Conservation (phyloP, 1,139 yeast genomes). For the Suhomyces wounanorum region DNA sequence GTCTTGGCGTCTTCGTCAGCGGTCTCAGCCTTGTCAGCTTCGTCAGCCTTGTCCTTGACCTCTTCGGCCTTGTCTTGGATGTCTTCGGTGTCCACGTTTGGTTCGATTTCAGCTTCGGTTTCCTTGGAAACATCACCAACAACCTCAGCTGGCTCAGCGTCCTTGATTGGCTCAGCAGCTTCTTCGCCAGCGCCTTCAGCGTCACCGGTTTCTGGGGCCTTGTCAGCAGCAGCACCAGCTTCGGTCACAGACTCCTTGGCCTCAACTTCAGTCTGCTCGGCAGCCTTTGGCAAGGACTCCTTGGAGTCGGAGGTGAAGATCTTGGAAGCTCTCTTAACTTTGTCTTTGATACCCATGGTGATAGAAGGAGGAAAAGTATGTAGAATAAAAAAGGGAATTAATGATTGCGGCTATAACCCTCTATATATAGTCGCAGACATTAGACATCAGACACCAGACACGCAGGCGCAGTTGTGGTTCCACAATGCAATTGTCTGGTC, state of each 20-base stretch:
- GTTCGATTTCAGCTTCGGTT: slow-evolving; percentile 16
- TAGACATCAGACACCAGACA: background rate
- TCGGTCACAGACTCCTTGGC: slow-evolving; percentile 13
- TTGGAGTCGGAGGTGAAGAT: slow-evolving; percentile 38
- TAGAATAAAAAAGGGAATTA: background rate
- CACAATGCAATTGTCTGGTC: slow-evolving; percentile 4
- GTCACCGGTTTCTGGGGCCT: slow-evolving; percentile 10
- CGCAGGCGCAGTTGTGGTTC: slow-evolving; percentile 10
- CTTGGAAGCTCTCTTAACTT: slow-evolving; percentile 49
- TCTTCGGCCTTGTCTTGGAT: slow-evolving; percentile 13
- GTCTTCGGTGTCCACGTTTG: slow-evolving; percentile 12
- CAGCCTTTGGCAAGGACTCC: slow-evolving; percentile 24
- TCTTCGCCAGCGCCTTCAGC: slow-evolving; percentile 3
- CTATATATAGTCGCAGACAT: slow-evolving; percentile 5
- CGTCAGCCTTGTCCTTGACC: slow-evolving; percentile 12
- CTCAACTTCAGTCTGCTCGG: slow-evolving; percentile 16
- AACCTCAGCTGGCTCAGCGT: slow-evolving; percentile 10
- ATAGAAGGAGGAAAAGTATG: background rate
- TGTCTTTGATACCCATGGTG: slow-evolving; percentile 48
- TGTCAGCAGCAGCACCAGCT: slow-evolving; percentile 16
- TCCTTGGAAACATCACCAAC: slow-evolving; percentile 6
- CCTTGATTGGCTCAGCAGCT: slow-evolving; percentile 12
- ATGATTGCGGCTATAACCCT: slow-evolving; percentile 9
- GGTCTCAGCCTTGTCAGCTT: slow-evolving; percentile 1
- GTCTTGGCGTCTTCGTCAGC: slow-evolving; percentile 13